Conservation (phyloP, 768 basidiomycete genomes). For the Tephrocybe sp. region DNA sequence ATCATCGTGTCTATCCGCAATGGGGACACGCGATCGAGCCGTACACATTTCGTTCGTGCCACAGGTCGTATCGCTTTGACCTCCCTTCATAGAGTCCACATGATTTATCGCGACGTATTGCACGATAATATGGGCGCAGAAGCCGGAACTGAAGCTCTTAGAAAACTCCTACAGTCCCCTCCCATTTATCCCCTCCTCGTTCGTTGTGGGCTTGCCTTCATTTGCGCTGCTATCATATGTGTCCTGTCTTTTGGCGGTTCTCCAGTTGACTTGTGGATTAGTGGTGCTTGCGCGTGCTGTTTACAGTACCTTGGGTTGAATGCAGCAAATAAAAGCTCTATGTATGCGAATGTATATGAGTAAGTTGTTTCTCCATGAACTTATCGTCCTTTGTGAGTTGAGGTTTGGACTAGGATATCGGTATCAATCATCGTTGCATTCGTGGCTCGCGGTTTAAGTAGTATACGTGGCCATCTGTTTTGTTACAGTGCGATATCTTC, state of each 20-base stretch:
- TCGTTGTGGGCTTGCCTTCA: conserved; percentile 73
- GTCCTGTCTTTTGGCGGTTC: conserved; percentile 81
- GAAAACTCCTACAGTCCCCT: conserved; percentile 55
- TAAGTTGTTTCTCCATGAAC: conserved; percentile 35
- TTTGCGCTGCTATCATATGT: conserved; percentile 78
- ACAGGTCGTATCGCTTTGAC: conserved; percentile 79
- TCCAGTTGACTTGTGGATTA: conserved; percentile 80
- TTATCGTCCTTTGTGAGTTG: neutral
- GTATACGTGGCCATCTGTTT: conserved; percentile 70
- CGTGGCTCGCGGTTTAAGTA: conserved; percentile 73
- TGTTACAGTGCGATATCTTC: conserved; percentile 92
- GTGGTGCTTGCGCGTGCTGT: conserved; percentile 62
- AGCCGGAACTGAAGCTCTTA: conserved; percentile 69
- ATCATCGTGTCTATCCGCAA: conserved; percentile 83
- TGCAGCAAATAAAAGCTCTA: conserved; percentile 79
- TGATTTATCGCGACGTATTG: conserved; percentile 81
- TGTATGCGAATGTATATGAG: conserved; percentile 97
- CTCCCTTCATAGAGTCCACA: conserved; percentile 76
- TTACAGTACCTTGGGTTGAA: conserved; percentile 81
- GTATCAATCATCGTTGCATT: conserved; percentile 84
- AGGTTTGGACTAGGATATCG: conserved; percentile 56
- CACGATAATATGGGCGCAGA: conserved; percentile 77
- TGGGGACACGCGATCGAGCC: conserved; percentile 60
- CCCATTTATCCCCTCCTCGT: conserved; percentile 66
- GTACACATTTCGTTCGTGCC: conserved; percentile 86